Evolutionary conservation across 23 red algal species (phyloP).

Genomic region (Chondrus crispus): DNA sequence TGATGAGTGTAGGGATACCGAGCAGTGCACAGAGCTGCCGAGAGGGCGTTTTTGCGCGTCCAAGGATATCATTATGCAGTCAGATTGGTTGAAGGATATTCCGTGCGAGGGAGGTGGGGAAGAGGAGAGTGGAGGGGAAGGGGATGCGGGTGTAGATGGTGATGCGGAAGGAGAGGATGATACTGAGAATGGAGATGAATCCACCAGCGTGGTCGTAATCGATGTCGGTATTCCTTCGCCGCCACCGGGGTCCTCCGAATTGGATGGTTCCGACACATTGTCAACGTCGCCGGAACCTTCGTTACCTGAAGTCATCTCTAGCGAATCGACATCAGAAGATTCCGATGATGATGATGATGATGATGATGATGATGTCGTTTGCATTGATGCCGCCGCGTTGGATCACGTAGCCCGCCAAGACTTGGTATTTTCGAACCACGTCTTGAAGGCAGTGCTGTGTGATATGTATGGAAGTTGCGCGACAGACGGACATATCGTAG

Average conservation of each 20-base stretch:
- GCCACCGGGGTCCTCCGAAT: too few species aligned
- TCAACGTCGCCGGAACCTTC: too few species aligned
- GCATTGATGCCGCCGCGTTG: neutral
- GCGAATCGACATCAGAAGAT: neutral
- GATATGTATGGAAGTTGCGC: conserved; percentile 26
- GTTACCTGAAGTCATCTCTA: neutral
- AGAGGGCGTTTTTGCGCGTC: neutral
- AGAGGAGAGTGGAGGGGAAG: too few species aligned
- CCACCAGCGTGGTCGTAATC: too few species aligned
- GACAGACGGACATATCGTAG: conserved; percentile 31
- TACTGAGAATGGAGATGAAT: too few species aligned
- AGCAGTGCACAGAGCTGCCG: neutral
- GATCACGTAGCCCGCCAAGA: neutral
- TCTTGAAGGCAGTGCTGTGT: conserved; percentile 8
- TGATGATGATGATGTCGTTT: neutral
- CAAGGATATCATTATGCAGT: neutral
- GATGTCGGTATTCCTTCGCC: too few species aligned
- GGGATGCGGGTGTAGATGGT: too few species aligned
- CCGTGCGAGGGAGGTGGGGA: neutral
- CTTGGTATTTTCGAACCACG: neutral
- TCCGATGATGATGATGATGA: neutral
- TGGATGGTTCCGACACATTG: too few species aligned
- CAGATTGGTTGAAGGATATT: neutral
- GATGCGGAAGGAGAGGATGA: too few species aligned
- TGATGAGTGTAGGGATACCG: neutral